A percentile compares a stretch with the other conserved stretches of the same genome.
Conservation (phyloP, 495 filamentous ascomycete species). For the Aspergillus diversus region DNA sequence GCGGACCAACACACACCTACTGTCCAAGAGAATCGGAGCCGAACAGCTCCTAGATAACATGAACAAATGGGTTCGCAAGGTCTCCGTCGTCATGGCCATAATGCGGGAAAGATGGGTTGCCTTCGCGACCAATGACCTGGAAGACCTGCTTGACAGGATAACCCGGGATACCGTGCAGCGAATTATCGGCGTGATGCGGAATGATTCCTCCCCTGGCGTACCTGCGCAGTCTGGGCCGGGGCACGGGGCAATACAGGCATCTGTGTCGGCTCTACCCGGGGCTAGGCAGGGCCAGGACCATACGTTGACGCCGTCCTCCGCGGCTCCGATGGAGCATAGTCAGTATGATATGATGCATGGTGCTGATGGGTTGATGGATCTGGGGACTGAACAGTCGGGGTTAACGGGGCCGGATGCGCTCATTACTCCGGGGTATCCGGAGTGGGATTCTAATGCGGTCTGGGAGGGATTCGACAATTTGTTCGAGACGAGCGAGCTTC, state of each 20-base stretch:
- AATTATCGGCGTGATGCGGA: conserved; percentile 8
- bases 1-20: neutral
- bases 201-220: neutral
- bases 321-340: neutral
- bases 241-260: neutral
- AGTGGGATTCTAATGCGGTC: conserved; percentile 3
- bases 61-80: conserved; percentile 7
- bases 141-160: conserved; percentile 5
- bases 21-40: neutral
- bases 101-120: conserved; percentile 8
- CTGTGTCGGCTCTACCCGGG: neutral
- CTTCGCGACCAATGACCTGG: conserved; percentile 7
- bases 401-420: neutral
- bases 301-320: neutral
- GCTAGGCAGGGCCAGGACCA: neutral
- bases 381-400: neutral
- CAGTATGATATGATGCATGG: neutral
- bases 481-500: conserved; percentile 5
- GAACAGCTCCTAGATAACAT: conserved; percentile 6
- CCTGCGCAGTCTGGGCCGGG: neutral
- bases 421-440: neutral
- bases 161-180: conserved; percentile 3
- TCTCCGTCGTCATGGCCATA: conserved; percentile 10
- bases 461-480: conserved; percentile 5
- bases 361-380: neutral